Evolutionary conservation across 2,329 filamentous ascomycete genomes (phyloP).

Genomic region (Verticillium alfalfae): DNA sequence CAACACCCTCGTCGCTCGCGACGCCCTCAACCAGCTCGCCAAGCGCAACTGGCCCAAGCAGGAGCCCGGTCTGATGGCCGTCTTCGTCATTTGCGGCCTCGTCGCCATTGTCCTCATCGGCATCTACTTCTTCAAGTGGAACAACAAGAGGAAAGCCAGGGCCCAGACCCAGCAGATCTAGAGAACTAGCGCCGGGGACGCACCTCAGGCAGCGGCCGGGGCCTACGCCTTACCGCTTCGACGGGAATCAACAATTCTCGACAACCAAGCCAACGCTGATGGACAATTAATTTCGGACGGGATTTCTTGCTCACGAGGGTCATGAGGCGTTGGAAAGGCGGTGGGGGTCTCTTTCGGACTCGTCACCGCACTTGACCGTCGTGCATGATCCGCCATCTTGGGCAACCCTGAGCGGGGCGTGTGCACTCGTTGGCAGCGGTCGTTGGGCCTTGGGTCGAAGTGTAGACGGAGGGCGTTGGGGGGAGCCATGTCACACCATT

Average conservation of each 20-base stretch:
- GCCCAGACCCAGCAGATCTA: neutral
- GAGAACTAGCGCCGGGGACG: neutral
- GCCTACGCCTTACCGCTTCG: neutral
- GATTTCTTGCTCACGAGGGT: neutral
- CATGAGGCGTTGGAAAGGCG: neutral
- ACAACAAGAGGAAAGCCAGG: slow-evolving; percentile 20
- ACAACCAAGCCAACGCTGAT: neutral
- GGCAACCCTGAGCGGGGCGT: neutral
- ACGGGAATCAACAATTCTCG: neutral
- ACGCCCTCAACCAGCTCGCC: slow-evolving; percentile 27
- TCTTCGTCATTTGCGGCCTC: slow-evolving; percentile 55
- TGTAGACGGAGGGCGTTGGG: neutral
- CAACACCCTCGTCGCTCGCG: neutral
- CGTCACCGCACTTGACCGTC: neutral
- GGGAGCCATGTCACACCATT: neutral
- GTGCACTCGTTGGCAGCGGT: neutral
- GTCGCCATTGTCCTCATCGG: slow-evolving; percentile 43
- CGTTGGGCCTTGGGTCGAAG: neutral
- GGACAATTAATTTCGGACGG: neutral
- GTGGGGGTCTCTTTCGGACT: neutral
- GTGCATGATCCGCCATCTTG: neutral
- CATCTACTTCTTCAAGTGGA: slow-evolving; percentile 36
- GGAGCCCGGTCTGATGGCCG: slow-evolving; percentile 56
- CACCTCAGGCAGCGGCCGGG: neutral
- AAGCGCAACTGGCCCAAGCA: slow-evolving; percentile 53